Conservation (phyloP, 352 stramenopile species). For the Thalassiosira exigua region DNA sequence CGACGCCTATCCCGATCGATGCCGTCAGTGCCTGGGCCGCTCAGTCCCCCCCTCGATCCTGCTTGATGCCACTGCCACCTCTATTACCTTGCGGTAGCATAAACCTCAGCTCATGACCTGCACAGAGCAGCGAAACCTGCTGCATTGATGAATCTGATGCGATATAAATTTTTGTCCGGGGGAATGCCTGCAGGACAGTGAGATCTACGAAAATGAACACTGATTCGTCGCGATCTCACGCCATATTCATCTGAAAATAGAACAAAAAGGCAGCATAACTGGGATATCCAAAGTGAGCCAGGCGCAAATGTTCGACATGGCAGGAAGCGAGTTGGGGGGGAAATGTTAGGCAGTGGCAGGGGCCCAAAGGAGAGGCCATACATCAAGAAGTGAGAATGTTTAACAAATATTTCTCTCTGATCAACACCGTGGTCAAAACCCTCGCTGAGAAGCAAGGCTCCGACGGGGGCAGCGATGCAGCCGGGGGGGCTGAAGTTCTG, state of each 20-base stretch:
- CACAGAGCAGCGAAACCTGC: conserved; percentile 67
- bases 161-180: conserved; percentile 53
- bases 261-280: conserved; percentile 81
- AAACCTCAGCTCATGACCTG: too few species aligned
- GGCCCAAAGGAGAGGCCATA: conserved; percentile 83
- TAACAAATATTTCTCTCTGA: conserved; percentile 94
- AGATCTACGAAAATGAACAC: conserved; percentile 93
- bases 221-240: conserved; percentile 92
- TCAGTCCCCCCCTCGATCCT: too few species aligned
- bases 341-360: conserved; percentile 58
- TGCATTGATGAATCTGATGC: conserved; percentile 70
- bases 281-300: conserved; percentile 86
- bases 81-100: too few species aligned
- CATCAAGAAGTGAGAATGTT: conserved; percentile 98
- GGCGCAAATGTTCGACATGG: conserved; percentile 94
- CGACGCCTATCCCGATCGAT: too few species aligned
- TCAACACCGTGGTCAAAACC: conserved; percentile 87
- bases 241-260: conserved; percentile 92
- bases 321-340: conserved; percentile 88
- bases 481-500: conserved; percentile 77
- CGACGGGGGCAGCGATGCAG: conserved; percentile 20
- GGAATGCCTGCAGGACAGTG: conserved; percentile 86
- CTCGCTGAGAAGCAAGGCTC: conserved; percentile 41
- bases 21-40: too few species aligned
- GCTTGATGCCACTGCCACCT: too few species aligned